Conservation (phyloP, 768 basidiomycete genomes). For the Ephemerocybe angulata region DNA sequence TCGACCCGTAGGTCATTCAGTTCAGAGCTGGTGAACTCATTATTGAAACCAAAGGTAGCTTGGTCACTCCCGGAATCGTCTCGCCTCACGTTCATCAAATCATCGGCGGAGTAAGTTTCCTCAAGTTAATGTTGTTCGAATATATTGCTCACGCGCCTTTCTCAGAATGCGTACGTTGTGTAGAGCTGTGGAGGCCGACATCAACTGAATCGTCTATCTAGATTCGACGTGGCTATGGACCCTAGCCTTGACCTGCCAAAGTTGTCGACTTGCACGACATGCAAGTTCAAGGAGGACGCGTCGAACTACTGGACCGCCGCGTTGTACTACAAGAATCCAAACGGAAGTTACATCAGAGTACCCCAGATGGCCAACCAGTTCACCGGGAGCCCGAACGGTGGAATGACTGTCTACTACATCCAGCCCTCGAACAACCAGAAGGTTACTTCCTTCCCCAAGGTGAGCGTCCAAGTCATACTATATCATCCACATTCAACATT, state of each 20-base stretch:
- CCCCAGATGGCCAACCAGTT: constrained; percentile 11
- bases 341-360: constrained; percentile 1
- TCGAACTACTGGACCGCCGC: background rate
- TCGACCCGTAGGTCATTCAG: background rate
- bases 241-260: background rate
- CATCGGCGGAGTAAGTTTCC: background rate
- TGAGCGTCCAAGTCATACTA: background rate
- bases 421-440: constrained; percentile 7
- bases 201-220: background rate
- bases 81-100: background rate
- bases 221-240: background rate
- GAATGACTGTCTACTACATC: too few species aligned
- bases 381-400: too few species aligned
- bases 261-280: background rate
- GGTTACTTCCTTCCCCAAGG: constrained; percentile 10
- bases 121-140: background rate
- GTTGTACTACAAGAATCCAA: background rate
- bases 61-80: background rate
- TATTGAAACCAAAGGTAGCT: background rate
- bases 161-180: constrained; percentile 1
- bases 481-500: background rate
- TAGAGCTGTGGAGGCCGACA: too few species aligned
- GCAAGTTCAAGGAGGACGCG: too few species aligned
- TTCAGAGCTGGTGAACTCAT: background rate
- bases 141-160: background rate